phyloP scores from a whole-genome alignment of 352 stramenopile genomes.

The Globisporangium echinulatum region DNA sequence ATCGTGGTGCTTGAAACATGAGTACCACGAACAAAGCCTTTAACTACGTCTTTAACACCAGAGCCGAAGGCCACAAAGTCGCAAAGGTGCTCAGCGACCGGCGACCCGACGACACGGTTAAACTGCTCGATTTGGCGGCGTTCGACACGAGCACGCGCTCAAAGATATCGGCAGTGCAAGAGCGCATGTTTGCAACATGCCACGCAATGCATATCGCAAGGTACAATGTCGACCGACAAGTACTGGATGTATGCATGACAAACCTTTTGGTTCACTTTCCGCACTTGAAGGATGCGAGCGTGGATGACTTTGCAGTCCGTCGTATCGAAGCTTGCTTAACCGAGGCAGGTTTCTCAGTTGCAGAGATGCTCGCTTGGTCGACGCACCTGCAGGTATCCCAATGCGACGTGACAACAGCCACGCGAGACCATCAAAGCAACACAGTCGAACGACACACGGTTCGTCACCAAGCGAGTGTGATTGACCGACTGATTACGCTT shows the following conservation, averaged over 20 bases:
- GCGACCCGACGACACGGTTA: background rate
- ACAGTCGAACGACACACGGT: too few relatives aligned
- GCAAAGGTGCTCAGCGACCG: background rate
- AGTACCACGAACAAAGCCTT: slow-evolving; percentile 8
- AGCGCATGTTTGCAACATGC: background rate
- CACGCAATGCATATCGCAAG: too few relatives aligned
- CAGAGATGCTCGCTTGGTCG: background rate
- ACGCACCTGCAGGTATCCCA: background rate
- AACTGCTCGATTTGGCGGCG: background rate
- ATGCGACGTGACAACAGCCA: too few relatives aligned
- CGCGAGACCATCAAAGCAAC: too few relatives aligned
- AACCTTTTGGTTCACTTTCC: background rate
- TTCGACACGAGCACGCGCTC: background rate
- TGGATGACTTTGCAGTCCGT: background rate
- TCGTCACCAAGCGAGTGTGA: too few relatives aligned
- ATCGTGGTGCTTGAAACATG: background rate
- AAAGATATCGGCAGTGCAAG: background rate
- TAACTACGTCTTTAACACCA: slow-evolving; percentile 9
- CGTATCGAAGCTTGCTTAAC: background rate
- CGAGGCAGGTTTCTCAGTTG: background rate
- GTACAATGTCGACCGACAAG: background rate
- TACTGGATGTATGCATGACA: background rate
- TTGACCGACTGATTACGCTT: too few relatives aligned
- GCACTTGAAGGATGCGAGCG: background rate
- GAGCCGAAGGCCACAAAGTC: slow-evolving; percentile 2